Conservation (phyloP, 2,329 filamentous ascomycete genomes). For the Penicillium verrucosum region DNA sequence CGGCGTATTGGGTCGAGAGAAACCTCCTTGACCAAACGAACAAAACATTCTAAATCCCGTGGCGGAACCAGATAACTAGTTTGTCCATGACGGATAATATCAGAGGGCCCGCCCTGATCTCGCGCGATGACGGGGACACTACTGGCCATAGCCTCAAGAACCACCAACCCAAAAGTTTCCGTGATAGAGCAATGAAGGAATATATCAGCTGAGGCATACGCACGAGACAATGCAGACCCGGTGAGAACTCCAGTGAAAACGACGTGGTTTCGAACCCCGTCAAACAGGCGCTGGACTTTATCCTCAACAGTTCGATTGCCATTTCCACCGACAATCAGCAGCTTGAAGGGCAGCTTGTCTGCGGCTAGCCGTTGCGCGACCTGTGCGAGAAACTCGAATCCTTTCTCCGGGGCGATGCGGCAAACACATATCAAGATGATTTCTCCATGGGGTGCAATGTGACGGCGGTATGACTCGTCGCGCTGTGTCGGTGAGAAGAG, state of each 20-base stretch:
- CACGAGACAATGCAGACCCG: constrained; percentile 59
- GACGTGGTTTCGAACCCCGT: constrained; percentile 54
- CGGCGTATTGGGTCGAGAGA: constrained; percentile 48
- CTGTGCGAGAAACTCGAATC: constrained; percentile 64
- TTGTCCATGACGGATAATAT: constrained; percentile 59
- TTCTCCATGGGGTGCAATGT: constrained; percentile 61
- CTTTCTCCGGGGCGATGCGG: constrained; percentile 67
- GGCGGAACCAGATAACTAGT: constrained; percentile 62
- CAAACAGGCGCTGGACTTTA: constrained; percentile 60
- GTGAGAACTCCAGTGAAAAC: constrained; percentile 65
- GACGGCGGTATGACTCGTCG: constrained; percentile 51
- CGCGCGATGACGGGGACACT: constrained; percentile 66
- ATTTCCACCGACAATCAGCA: constrained; percentile 67
- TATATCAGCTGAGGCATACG: constrained; percentile 66
- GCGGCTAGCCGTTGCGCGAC: constrained; percentile 55
- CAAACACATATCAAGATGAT: constrained; percentile 65
- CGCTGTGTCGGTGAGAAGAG: constrained; percentile 57
- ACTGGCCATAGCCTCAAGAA: constrained; percentile 68
- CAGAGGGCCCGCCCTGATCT: constrained; percentile 66
- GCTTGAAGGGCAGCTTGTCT: constrained; percentile 58
- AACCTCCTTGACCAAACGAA: constrained; percentile 52
- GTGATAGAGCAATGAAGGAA: constrained; percentile 70
- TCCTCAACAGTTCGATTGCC: constrained; percentile 61
- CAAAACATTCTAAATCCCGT: constrained; percentile 58
- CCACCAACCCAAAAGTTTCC: constrained; percentile 69